Evolutionary conservation across 371 early-diverging fungal genomes (phyloP).

Genomic region (Mortierella sp.): DNA sequence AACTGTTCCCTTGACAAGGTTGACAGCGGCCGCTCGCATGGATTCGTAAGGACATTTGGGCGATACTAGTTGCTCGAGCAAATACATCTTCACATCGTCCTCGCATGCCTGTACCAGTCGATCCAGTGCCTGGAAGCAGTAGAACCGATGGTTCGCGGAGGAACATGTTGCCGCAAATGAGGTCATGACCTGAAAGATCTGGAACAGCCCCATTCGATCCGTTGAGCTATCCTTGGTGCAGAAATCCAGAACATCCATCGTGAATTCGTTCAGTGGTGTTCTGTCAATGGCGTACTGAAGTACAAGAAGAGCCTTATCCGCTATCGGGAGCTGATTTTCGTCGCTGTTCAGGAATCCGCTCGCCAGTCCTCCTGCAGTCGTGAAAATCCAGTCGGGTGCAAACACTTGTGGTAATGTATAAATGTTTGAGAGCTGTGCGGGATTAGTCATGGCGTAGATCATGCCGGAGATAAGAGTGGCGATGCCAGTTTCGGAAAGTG

Average conservation of each 20-base stretch:
- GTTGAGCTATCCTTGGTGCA: constrained; percentile 31
- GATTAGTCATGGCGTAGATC: constrained; percentile 30
- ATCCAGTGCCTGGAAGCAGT: constrained; percentile 42
- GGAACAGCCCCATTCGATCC: constrained; percentile 43
- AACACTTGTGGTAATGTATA: constrained; percentile 34
- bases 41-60: constrained; percentile 43
- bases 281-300: constrained; percentile 44
- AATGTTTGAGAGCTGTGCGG: constrained; percentile 10
- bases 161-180: constrained; percentile 43
- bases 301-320: constrained; percentile 45
- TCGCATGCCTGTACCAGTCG: constrained; percentile 34
- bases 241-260: constrained; percentile 36
- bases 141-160: constrained; percentile 36
- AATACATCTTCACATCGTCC: constrained; percentile 39
- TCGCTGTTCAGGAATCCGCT: constrained; percentile 41
- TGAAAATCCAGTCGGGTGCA: constrained; percentile 44
- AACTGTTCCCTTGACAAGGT: constrained; percentile 39
- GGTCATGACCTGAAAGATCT: constrained; percentile 48
- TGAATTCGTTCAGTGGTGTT: constrained; percentile 22
- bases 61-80: constrained; percentile 33
- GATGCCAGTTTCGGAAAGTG: constrained; percentile 47
- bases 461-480: constrained; percentile 35
- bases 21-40: constrained; percentile 45
- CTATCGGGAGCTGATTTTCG: constrained; percentile 34
- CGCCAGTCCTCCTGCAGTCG: constrained; percentile 39